Base-by-base conservation (phyloP, 345 rosid genomes). In the Ceriops zippeliana region DNA sequence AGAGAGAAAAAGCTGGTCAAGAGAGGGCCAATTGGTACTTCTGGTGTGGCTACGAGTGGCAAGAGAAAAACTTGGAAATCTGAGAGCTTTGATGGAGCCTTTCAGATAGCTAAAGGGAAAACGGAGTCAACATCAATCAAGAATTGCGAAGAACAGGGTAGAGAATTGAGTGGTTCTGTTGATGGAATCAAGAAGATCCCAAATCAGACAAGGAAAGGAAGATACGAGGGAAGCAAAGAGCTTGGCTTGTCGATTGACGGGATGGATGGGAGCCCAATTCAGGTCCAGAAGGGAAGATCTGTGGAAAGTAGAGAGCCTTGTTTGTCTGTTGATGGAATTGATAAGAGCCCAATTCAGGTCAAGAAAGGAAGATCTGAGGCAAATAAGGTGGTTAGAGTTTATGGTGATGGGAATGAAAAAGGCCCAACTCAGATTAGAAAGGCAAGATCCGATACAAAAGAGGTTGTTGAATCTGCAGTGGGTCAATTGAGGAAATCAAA, bases 21-120 rank as follows among this genome's bases (percentile, higher is more conserved):
- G 72, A 74, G 61, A 76, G 65, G 80, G 70, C 17, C 76, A 35
- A 24, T 37, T 47, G 70, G 61, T 26, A 38, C 38, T 7, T 34
- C 37, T 28, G 19, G 57, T 27, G 83, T 78, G 19, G 84, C 75
- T 0, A 75, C 46, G 47, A 81, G 77, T 20, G 91, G 84, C 10
- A 85, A 82, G 86, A 80, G 95, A 73, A 83, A 82, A 74, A 81
- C 87, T 6, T 89, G 86, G 96, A 90, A 90, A 75, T 82, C 85
- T 58, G 85, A 76, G 54, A 78, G 78, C 70, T 21, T 62, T 52
- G 81, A 70, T 21, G 84, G 85, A n/a, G 70, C 83, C 65, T 76
- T 83, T 76, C 87, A 78, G 76, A 80, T 80, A 62, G 69, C 70
- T 30, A 73, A 71, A 67, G 83, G 72, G 34, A 82, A 68, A 69